Conservation (phyloP, 139 green algal genomes). For the Raphidocelis subcapitata region DNA sequence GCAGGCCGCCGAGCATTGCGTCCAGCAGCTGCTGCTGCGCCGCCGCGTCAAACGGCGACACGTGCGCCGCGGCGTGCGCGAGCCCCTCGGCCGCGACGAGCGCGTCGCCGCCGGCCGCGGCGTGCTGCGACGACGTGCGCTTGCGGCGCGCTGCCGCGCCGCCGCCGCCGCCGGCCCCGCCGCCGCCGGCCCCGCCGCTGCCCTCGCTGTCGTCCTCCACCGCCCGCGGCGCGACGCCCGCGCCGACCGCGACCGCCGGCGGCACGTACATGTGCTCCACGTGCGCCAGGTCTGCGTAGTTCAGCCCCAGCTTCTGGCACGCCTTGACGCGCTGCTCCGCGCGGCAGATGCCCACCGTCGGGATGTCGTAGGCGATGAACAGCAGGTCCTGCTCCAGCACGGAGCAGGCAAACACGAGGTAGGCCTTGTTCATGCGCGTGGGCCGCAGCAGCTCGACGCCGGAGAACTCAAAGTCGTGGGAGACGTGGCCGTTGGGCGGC, state of each 20-base stretch:
- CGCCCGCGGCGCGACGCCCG: not conserved
- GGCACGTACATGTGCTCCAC: not conserved
- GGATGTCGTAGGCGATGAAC: slow-evolving; percentile 41
- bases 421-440: slow-evolving; percentile 62
- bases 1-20: no score
- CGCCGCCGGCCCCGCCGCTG: no score
- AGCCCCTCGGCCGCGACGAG: no score
- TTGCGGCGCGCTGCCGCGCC: no score
- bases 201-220: not conserved
- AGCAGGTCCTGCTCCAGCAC: slow-evolving; percentile 40
- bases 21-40: no score
- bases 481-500: not conserved
- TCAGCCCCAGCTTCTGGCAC: slow-evolving; percentile 34
- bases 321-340: slow-evolving; percentile 46
- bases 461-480: slow-evolving; percentile 63
- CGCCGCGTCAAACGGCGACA: no score
- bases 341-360: slow-evolving; percentile 43
- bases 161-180: no score
- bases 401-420: slow-evolving; percentile 38
- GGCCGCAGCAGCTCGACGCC: slow-evolving; percentile 61
- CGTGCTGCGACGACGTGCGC: no score
- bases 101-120: no score
- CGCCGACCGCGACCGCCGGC: not conserved
- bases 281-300: slow-evolving; percentile 6
- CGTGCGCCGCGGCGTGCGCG: no score